phyloP scores from a whole-genome alignment of 2,329 filamentous ascomycete genomes.

The Ceratocystis lukuohia region DNA sequence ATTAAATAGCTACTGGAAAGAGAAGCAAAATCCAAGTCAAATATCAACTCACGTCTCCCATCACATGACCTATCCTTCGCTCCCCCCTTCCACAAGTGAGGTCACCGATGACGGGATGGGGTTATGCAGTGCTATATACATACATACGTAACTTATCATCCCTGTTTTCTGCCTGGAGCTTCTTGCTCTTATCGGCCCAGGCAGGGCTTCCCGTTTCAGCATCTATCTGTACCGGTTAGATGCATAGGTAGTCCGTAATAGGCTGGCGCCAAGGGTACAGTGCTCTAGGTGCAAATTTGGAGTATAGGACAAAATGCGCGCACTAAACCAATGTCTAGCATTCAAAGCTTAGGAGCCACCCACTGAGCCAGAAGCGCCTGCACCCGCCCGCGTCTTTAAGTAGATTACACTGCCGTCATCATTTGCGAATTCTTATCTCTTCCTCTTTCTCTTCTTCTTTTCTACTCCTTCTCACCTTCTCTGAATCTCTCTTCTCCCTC shows the following conservation, averaged over 20 bases:
- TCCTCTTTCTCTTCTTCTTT: neutral
- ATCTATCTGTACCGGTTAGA: neutral
- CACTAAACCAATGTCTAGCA: neutral
- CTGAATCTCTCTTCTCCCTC: neutral
- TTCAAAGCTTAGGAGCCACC: neutral
- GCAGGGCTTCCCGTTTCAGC: neutral
- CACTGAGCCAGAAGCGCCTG: neutral
- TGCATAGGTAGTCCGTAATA: neutral
- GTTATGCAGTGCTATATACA: neutral
- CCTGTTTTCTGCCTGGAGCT: neutral
- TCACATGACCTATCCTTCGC: neutral
- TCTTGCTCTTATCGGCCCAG: neutral
- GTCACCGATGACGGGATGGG: neutral
- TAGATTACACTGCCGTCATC: conserved; percentile 11
- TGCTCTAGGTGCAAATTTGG: neutral
- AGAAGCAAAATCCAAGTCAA: neutral
- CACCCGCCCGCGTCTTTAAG: conserved; percentile 10
- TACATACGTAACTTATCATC: neutral
- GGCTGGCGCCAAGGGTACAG: neutral
- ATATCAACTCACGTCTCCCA: neutral
- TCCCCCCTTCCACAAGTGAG: neutral
- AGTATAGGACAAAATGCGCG: too few relatives aligned
- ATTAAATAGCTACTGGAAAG: neutral
- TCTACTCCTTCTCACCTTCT: neutral
- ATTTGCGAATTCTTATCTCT: conserved; percentile 4